Base-by-base conservation (phyloP, 192 early-diverging fungal species). In the Umbelopsis vinacea region DNA sequence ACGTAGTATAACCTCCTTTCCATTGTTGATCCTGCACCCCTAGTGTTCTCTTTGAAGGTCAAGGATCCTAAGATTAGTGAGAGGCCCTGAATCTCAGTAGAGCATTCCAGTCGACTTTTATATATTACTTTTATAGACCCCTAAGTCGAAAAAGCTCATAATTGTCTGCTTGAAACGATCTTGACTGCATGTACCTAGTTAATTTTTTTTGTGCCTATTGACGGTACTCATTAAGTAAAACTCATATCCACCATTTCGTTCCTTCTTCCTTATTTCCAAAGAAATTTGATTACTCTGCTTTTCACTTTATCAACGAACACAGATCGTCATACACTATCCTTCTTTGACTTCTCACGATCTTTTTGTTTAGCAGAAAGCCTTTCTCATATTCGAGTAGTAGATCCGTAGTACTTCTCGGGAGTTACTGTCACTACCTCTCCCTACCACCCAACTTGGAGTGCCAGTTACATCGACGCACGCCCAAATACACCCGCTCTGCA, bases 51-150 rank as follows among this genome's bases (percentile, higher is more conserved):
- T 15, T 63, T 26, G 53, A 63, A 2, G 10, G 26, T 37, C 24
- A 38, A 50, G 48, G 33, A 63, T 63, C 33, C 57, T 63, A 63
- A 14, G 57, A 63, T 63, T 63, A 22, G 33, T 37, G 57, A 63
- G 14, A 63, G 11, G 57, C 57, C 33, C 33, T 63, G 15, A 37
- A 35, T 19, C 29, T 37, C 57, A 35, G 57, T 29, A 63, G n/a
- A 63, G 33, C 57, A 63, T 63, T 63, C 57, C 57, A 63, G 57
- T 63, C 57, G 33, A 63, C 57, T 63, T 63, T 63, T 35, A 63
- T 63, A 63, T 63, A 63, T 63, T 63, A 63, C 57, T 63, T 35
- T 63, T 63, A 63, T 63, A 17, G 57, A 0, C 57, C 57, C 26
- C 57, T 63, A 63, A 37, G 33, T 63, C 12, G 57, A 1, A 63